Conservation (phyloP, 257 asterid genomes). For the Ilex aquifolium region DNA sequence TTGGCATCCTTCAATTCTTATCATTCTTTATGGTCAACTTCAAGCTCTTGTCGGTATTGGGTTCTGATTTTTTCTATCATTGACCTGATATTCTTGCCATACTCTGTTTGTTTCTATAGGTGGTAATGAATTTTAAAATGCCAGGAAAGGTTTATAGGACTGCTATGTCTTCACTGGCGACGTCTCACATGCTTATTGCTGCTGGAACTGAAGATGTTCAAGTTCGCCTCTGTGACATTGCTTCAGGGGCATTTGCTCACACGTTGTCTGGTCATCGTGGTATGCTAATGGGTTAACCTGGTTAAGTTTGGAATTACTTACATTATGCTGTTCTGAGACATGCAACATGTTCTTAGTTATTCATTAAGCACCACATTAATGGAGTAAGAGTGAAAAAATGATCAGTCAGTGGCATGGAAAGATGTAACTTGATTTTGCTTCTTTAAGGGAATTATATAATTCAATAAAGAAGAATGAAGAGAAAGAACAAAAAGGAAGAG, state of each 20-base stretch:
- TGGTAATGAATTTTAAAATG: slow-evolving; percentile 78
- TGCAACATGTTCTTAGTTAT: too few relatives aligned
- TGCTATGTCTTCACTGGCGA: slow-evolving; percentile 87
- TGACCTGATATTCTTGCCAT: not conserved
- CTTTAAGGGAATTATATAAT: too few relatives aligned
- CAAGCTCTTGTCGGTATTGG: too few relatives aligned
- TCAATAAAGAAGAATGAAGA: too few relatives aligned
- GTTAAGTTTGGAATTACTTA: not conserved
- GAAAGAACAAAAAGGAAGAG: too few relatives aligned
- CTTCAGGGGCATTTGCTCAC: slow-evolving; percentile 96
- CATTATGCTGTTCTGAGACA: too few relatives aligned
- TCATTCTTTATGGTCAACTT: not conserved
- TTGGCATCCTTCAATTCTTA: not conserved
- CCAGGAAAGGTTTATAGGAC: slow-evolving; percentile 95
- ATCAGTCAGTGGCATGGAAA: too few relatives aligned
- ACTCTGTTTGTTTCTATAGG: slow-evolving; percentile 31
- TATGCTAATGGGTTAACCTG: slow-evolving; percentile 26
- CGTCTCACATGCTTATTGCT: slow-evolving; percentile 92
- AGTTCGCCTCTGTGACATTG: slow-evolving; percentile 96
- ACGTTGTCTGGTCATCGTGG: slow-evolving; percentile 99
- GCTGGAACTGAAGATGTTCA: slow-evolving; percentile 98
- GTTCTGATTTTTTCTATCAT: not conserved
- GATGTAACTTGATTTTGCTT: too few relatives aligned
- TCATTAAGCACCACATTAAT: too few relatives aligned
- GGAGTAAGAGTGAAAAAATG: too few relatives aligned